These are phyloP conservation scores for Apiospora koreana DNA, from an alignment of 2,329 filamentous ascomycete species.

Conservation along the genomic window DNA sequence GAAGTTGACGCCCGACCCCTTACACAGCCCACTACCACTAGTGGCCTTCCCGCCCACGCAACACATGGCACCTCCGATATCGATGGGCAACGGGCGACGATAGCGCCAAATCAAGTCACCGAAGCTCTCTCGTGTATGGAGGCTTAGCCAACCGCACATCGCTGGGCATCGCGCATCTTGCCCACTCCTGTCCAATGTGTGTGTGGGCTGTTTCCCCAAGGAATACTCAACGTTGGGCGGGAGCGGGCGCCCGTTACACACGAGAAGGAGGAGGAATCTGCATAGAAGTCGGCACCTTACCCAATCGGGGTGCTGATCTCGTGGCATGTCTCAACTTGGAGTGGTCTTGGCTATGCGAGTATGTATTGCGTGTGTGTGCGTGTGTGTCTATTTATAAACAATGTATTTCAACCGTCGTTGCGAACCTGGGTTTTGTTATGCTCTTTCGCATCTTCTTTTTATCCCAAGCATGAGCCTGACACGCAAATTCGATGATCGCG, in stretches of 20 bases:
- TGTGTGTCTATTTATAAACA: neutral
- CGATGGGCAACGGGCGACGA: neutral
- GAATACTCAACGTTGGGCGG: neutral
- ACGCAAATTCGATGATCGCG: conserved; percentile 12
- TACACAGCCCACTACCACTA: neutral
- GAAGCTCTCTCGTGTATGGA: conserved; percentile 15
- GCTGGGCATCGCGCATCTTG: neutral
- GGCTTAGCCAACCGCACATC: conserved; percentile 8
- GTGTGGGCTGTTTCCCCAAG: neutral
- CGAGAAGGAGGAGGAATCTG: neutral
- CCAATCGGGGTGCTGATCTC: neutral
- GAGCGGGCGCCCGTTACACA: neutral
- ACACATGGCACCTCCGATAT: neutral
- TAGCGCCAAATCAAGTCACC: neutral
- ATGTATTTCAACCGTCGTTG: neutral
- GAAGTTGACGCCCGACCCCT: neutral
- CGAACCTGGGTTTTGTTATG: neutral
- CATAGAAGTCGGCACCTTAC: neutral
- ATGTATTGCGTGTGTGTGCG: too few species aligned
- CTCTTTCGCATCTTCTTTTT: neutral
- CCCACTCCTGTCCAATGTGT: neutral
- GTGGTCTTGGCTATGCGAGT: neutral
- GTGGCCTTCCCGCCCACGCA: neutral
- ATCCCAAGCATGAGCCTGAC: conserved; percentile 11
- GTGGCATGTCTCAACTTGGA: neutral